A percentile compares a stretch with the other conserved stretches of the same genome.
These are phyloP conservation scores for Verbascum thapsus DNA, from an alignment of 257 asterid species.

Conservation along the genomic window DNA sequence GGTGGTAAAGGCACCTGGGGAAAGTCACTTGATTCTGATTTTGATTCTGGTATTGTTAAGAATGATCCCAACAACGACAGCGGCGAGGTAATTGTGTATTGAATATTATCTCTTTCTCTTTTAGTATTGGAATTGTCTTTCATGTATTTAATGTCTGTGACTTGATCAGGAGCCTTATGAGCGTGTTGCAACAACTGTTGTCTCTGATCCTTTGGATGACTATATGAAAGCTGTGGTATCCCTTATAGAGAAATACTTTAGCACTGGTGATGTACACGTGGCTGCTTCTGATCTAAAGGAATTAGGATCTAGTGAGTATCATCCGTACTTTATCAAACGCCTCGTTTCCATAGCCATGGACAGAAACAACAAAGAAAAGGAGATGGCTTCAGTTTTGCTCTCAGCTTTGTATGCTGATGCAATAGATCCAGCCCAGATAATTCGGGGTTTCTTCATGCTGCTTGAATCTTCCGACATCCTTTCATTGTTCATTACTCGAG, in stretches of 20 bases:
- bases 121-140: not conserved
- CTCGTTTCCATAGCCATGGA: slow-evolving; percentile 97
- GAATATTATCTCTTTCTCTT: not conserved
- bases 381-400: slow-evolving; percentile 97
- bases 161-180: slow-evolving; percentile 85
- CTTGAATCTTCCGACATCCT: slow-evolving; percentile 90
- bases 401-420: slow-evolving; percentile 90
- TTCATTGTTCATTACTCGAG: slow-evolving; percentile 86
- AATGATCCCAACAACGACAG: slow-evolving; percentile 98
- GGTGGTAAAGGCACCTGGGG: slow-evolving; percentile 99
- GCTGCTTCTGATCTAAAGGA: slow-evolving; percentile 90
- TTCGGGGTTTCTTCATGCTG: slow-evolving; percentile 81
- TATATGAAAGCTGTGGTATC: slow-evolving; percentile 82
- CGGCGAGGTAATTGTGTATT: slow-evolving; percentile 68
- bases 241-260: slow-evolving; percentile 85
- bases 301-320: slow-evolving; percentile 80
- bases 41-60: slow-evolving; percentile 59
- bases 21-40: slow-evolving; percentile 79
- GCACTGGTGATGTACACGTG: slow-evolving; percentile 81
- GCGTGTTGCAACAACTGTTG: slow-evolving; percentile 69
- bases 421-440: slow-evolving; percentile 69
- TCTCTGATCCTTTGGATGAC: slow-evolving; percentile 71
- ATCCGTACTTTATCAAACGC: slow-evolving; percentile 88
- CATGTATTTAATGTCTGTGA: slow-evolving; percentile 39
- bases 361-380: slow-evolving; percentile 92